Evolutionary conservation across 2,329 filamentous ascomycete species (phyloP).

Genomic region (Phialocephala sp.): DNA sequence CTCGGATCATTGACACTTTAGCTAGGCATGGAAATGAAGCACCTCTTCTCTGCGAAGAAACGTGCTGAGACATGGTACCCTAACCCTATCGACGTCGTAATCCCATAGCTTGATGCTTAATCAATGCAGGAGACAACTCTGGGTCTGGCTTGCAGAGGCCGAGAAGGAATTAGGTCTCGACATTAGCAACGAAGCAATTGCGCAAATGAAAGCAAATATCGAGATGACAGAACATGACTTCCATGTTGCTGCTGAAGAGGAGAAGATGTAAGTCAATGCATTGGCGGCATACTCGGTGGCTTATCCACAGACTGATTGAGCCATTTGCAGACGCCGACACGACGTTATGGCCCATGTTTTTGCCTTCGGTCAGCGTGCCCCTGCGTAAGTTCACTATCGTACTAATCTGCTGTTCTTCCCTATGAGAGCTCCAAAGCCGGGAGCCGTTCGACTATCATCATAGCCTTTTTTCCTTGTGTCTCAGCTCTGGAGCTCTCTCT

Average conservation of each 20-base stretch:
- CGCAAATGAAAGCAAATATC: slow-evolving; percentile 76
- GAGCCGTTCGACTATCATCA: no score
- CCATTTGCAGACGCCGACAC: slow-evolving; percentile 56
- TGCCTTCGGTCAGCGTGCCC: slow-evolving; percentile 74
- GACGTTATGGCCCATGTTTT: slow-evolving; percentile 64
- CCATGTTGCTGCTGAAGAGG: slow-evolving; percentile 74
- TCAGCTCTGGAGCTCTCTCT: no score
- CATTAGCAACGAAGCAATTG: slow-evolving; percentile 76
- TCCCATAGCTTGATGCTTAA: neutral
- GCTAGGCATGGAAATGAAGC: slow-evolving; percentile 69
- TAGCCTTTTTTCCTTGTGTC: neutral
- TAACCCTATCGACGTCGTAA: neutral
- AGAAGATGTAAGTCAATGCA: slow-evolving; percentile 57
- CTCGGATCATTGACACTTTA: neutral
- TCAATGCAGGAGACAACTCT: slow-evolving; percentile 57
- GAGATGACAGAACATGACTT: slow-evolving; percentile 81
- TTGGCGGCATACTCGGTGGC: neutral
- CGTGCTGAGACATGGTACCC: slow-evolving; percentile 49
- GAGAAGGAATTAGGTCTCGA: slow-evolving; percentile 81
- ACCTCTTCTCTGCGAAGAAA: slow-evolving; percentile 78
- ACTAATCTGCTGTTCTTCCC: no score
- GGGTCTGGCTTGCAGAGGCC: slow-evolving; percentile 82
- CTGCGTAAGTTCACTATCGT: slow-evolving; percentile 48
- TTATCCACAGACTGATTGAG: neutral
- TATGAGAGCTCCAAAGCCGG: no score